Conservation (phyloP, 1,284 basidiomycete species). For the Prillingera fragicola region DNA sequence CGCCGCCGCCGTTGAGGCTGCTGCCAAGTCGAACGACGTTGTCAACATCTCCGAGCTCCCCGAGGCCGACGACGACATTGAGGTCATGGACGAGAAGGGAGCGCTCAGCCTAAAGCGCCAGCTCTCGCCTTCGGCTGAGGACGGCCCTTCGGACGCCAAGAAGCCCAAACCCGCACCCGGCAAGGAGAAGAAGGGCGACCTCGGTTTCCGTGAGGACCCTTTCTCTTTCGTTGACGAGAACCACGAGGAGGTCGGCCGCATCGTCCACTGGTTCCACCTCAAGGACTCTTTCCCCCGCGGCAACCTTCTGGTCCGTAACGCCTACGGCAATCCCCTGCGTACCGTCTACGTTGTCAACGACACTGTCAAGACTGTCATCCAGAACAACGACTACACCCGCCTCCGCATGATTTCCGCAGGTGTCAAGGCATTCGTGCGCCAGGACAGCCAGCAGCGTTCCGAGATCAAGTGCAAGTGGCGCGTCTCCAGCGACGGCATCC, state of each 20-base stretch:
- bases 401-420: slow-evolving; percentile 86
- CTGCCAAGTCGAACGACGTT: slow-evolving; percentile 1
- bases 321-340: slow-evolving; percentile 66
- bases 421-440: slow-evolving; percentile 64
- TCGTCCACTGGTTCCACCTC: slow-evolving; percentile 69
- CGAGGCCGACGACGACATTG: slow-evolving; percentile 14
- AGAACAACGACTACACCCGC: slow-evolving; percentile 75
- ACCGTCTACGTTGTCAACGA: slow-evolving; percentile 87
- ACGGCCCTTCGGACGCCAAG: slow-evolving; percentile 13
- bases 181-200: slow-evolving; percentile 50
- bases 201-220: slow-evolving; percentile 78
- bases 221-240: slow-evolving; percentile 71
- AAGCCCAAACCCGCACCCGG: slow-evolving; percentile 17
- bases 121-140: slow-evolving; percentile 23
- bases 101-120: slow-evolving; percentile 18
- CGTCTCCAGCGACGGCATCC: slow-evolving; percentile 77
- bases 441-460: slow-evolving; percentile 51
- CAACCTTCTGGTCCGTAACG: slow-evolving; percentile 83
- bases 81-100: slow-evolving; percentile 22
- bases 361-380: slow-evolving; percentile 70
- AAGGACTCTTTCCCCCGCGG: slow-evolving; percentile 55
- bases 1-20: slow-evolving; percentile 6
- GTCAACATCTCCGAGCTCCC: slow-evolving; percentile 9
- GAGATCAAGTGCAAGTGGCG: slow-evolving; percentile 54
- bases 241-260: slow-evolving; percentile 61